phyloP scores from a whole-genome alignment of 1,139 yeast genomes.

The Geotrichum klebahnii region DNA sequence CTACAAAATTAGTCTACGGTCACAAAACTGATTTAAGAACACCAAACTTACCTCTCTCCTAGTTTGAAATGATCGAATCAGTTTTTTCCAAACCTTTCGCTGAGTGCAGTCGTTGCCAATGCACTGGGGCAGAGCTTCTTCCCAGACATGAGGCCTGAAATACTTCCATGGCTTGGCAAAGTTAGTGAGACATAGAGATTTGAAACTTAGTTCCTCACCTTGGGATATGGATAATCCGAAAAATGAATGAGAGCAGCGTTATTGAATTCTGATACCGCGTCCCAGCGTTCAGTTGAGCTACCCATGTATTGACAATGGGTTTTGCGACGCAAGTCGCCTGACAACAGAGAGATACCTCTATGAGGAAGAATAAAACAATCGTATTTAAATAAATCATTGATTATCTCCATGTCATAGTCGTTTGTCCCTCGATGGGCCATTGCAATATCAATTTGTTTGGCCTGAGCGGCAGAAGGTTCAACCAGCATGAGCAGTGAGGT shows the following conservation, averaged over 20 bases:
- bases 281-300: constrained; percentile 15
- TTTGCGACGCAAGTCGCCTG: constrained; percentile 47
- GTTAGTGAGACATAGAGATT: background rate
- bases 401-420: constrained; percentile 51
- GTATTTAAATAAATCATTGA: constrained; percentile 42
- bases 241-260: constrained; percentile 17
- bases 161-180: constrained; percentile 14
- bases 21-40: background rate
- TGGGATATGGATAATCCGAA: constrained; percentile 23
- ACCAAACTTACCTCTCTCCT: constrained; percentile 10
- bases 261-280: constrained; percentile 7
- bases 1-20: background rate
- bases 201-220: constrained; percentile 6
- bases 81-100: constrained; percentile 5
- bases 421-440: constrained; percentile 32
- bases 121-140: constrained; percentile 10
- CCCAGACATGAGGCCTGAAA: background rate
- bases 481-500: constrained; percentile 48
- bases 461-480: constrained; percentile 41
- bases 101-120: constrained; percentile 5
- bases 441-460: constrained; percentile 37
- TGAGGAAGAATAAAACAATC: constrained; percentile 44
- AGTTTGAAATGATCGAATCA: constrained; percentile 6
- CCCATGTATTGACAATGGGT: constrained; percentile 16
- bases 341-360: constrained; percentile 45